Conservation (phyloP, 23 red algal species). For the Rhodosorus marinus region DNA sequence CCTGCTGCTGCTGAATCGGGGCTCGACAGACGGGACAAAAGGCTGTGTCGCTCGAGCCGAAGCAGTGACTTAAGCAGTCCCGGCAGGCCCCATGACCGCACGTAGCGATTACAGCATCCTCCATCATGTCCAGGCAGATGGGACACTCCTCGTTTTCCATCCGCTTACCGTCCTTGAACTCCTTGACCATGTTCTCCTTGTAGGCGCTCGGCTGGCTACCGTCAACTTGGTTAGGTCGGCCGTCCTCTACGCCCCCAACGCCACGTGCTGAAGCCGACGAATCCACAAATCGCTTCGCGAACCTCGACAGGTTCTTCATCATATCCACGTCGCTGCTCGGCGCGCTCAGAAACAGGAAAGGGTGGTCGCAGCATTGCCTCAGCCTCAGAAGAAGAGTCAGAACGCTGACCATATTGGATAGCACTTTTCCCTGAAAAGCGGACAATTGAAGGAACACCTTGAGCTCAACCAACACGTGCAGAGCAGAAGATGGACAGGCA, state of each 20-base stretch:
- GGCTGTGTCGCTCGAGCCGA: not conserved
- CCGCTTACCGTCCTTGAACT: not conserved
- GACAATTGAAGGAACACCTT: no score
- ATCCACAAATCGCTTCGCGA: not conserved
- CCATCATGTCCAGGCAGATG: constrained; percentile 6
- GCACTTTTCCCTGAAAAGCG: no score
- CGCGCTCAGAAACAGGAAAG: constrained; percentile 7
- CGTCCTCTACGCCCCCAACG: constrained; percentile 2
- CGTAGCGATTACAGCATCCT: constrained; percentile 1
- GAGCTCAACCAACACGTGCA: no score
- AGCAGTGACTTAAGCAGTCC: not conserved
- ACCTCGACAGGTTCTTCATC: not conserved
- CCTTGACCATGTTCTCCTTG: constrained; percentile 6
- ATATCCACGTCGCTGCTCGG: constrained; percentile 1
- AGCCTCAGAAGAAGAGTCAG: constrained; percentile 33
- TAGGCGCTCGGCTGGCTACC: constrained; percentile 1
- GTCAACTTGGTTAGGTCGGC: constrained; percentile 1
- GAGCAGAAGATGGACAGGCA: no score
- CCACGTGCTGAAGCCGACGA: constrained; percentile 4
- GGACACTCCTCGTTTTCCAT: constrained; percentile 6
- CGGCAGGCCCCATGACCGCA: not conserved
- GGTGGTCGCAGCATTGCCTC: constrained; percentile 46
- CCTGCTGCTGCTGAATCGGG: not conserved
- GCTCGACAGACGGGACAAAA: not conserved
- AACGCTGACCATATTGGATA: no score